phyloP scores from a whole-genome alignment of 1,284 basidiomycete species.

The Sanguinoderma infundibulare region DNA sequence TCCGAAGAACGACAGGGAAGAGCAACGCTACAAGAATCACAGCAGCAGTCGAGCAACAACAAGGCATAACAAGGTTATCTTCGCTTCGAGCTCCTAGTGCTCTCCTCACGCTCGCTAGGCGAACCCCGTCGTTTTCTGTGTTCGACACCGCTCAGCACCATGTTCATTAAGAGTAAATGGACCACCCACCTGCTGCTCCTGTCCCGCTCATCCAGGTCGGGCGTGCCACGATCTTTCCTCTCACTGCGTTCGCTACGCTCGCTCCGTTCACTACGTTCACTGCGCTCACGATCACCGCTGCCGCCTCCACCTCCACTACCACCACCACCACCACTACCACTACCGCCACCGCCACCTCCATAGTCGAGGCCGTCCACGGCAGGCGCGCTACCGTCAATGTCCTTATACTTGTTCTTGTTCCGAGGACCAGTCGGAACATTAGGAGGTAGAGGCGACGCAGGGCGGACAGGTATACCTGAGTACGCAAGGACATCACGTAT shows the following conservation, averaged over 20 bases:
- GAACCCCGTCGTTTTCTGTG: slow-evolving; percentile 38
- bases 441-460: slow-evolving; percentile 80
- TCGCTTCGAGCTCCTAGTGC: slow-evolving; percentile 36
- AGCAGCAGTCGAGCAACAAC: neutral
- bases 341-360: slow-evolving; percentile 54
- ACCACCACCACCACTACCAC: slow-evolving; percentile 39
- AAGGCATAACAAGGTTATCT: slow-evolving; percentile 24
- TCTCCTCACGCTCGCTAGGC: slow-evolving; percentile 34
- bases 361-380: slow-evolving; percentile 87
- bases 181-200: slow-evolving; percentile 36
- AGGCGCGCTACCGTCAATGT: slow-evolving; percentile 78
- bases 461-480: slow-evolving; percentile 54
- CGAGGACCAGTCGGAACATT: slow-evolving; percentile 84
- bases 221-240: slow-evolving; percentile 26
- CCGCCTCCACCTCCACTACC: slow-evolving; percentile 46
- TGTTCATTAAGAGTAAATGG: neutral
- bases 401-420: slow-evolving; percentile 88
- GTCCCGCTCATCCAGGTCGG: slow-evolving; percentile 31
- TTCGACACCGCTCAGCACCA: neutral
- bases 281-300: slow-evolving; percentile 26
- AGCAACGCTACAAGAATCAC: neutral
- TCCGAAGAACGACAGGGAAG: neutral
- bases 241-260: slow-evolving; percentile 18
- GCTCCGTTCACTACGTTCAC: slow-evolving; percentile 9
- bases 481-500: neutral